Evolutionary conservation across 2,329 filamentous ascomycete genomes (phyloP), one percentile per base, ranked within the genome.

Genomic region (Aspergillus sclerotialis): DNA sequence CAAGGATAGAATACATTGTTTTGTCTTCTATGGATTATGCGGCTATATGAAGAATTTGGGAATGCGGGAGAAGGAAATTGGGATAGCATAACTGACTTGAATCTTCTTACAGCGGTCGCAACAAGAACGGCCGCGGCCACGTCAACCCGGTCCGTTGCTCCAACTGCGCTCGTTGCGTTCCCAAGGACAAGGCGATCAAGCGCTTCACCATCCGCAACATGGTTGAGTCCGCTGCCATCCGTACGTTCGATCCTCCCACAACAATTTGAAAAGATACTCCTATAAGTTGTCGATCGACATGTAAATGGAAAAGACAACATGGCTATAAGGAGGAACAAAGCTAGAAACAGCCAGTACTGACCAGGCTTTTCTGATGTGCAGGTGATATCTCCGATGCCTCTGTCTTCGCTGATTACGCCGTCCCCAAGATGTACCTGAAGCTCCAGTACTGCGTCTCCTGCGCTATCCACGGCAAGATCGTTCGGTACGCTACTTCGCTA

Each of bases 381-480:
- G 92, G 92, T 88, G 92, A 98, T 87, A 98, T 98, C 76, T 95
- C 89, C 55, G 92, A 98, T 70, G 92, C 93, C 65, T 96, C 92
- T 64, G 92, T 98, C 73, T 98, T 96, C 76, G 72, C 84, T 64
- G 92, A 98, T 78, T 98, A 98, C 80, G 89, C 88, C 59, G 90
- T 98, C 65, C 92, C 92, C 75, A 98, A 98, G 86, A 98, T 98
- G 93, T 98, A 98, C 86, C 79, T 98, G 75, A 98, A 98, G 84
- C 84, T 98, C 70, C 92, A 98, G 79, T 98, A 98, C 87, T 98
- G 92, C 73, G 92, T 98, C 67, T 96, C 90, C 73, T 98, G 92
- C 76, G 92, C 92, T 66, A 98, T 98, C 57, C 92, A 98, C 80
- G 92, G 92, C 80, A 98, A 98, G 85, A 98, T 98, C 72, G 93